Evolutionary conservation across 192 early-diverging fungal genomes (phyloP), one percentile per base, ranked within the genome.

Genomic region (Umbelopsis sp.): DNA sequence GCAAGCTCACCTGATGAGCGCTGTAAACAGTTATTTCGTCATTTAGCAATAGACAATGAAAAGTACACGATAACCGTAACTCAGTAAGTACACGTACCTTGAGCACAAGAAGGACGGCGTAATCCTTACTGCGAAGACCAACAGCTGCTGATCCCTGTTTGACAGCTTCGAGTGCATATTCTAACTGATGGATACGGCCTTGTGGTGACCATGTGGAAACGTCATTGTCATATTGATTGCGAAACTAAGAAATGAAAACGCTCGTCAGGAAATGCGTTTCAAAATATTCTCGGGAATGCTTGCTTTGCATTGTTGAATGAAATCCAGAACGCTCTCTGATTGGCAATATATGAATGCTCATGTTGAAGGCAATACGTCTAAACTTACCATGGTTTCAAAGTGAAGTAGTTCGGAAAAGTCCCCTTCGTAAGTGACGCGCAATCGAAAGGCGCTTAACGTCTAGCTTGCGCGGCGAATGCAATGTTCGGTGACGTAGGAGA

Each of bases 131-230:
- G 66, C 89, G 87, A 50, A 98, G 76, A 7, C 98, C 97, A 50
- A 99, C 96, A 29, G 92, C 93, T 17, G 97, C 97, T 9, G 96
- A 96, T 32, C 98, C 98, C 77, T 98, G 96, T 81, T 99, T 98
- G 38, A 99, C 97, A 36, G 98, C 98, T 86, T 99, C 97, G 65
- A 97, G 94, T 17, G 98, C 98, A 80, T 99, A 99, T 79, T 99
- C 98, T 50, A 99, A 89, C 83, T 99, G 98, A 85, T 97, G 95
- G 65, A 99, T 90, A 71, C 98, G 93, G 29, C 98, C 96, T 81
- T 98, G 95, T 66, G 97, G 97, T 45, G 95, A 96, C 96, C 96
- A 99, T 45, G 92, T 97, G 31, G 96, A 95, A 66, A 96, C 93
- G 81, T 99, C 97, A 74, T 93, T 94, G 83, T 99, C 97, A 85